Conservation (phyloP, 306 rosid genomes). For the Abrus precatorius region DNA sequence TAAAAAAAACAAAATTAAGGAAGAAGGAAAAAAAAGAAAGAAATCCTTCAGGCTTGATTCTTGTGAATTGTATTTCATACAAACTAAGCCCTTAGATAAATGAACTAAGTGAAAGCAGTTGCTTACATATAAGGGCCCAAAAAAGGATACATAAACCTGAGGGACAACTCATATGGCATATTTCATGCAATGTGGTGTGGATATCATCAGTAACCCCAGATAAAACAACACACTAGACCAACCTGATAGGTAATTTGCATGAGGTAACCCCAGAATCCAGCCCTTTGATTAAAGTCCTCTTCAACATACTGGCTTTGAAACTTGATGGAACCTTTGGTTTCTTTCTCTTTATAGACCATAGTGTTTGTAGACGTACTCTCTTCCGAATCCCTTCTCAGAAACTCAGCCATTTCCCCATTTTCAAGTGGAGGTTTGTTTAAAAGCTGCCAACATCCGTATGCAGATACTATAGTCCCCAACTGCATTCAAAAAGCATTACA, state of each 20-base stretch:
- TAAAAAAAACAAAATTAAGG: slow-evolving; percentile 37
- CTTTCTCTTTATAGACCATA: slow-evolving; percentile 39
- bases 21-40: neutral
- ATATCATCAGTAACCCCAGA: neutral
- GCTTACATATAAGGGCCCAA: neutral
- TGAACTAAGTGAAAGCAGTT: neutral
- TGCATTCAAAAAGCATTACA: slow-evolving; percentile 43
- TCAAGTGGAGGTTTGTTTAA: slow-evolving; percentile 46
- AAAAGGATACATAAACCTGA: neutral
- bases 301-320: slow-evolving; percentile 54
- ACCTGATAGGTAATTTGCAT: slow-evolving; percentile 77
- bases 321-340: slow-evolving; percentile 48
- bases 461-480: slow-evolving; percentile 79
- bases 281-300: slow-evolving; percentile 59
- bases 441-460: slow-evolving; percentile 72
- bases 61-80: neutral
- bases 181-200: neutral
- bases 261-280: slow-evolving; percentile 79
- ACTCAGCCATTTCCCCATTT: slow-evolving; percentile 50
- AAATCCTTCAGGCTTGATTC: slow-evolving; percentile 7
- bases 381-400: slow-evolving; percentile 56
- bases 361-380: slow-evolving; percentile 41
- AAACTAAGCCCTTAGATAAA: neutral
- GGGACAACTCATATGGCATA: neutral
- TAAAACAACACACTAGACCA: slow-evolving; percentile 3